phyloP scores from a whole-genome alignment of 345 rosid genomes.

The Barbarea vulgaris region DNA sequence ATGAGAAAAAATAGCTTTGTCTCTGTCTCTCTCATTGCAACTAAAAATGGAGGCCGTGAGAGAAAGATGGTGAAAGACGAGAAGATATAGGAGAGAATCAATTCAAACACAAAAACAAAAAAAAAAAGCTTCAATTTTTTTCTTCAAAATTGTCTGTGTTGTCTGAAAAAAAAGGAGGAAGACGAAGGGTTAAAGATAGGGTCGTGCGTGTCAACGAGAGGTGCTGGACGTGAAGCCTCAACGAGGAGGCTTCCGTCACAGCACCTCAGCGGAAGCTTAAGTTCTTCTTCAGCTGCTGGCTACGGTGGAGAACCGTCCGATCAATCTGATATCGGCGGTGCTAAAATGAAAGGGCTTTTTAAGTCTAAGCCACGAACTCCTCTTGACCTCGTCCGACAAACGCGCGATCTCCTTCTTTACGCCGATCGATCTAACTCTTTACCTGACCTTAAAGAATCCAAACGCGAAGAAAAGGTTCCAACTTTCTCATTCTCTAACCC shows the following conservation, averaged over 20 bases:
- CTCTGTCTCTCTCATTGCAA: background rate
- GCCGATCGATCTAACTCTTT: constrained; percentile 42
- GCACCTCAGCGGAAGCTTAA: constrained; percentile 31
- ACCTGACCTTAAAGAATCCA: constrained; percentile 53
- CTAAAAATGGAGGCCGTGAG: constrained; percentile 33
- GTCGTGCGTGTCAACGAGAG: constrained; percentile 44
- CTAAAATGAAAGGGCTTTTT: constrained; percentile 82
- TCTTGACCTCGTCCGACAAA: constrained; percentile 74
- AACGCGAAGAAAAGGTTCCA: constrained; percentile 70
- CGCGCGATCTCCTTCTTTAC: constrained; percentile 81
- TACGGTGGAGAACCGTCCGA: constrained; percentile 39
- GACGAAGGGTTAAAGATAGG: constrained; percentile 42
- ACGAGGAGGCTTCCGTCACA: constrained; percentile 46
- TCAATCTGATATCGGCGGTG: constrained; percentile 37
- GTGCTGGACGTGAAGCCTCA: constrained; percentile 45
- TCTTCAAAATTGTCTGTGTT: background rate
- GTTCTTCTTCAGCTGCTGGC: constrained; percentile 9
- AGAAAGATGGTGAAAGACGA: constrained; percentile 29
- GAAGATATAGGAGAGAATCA: constrained; percentile 18
- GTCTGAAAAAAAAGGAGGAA: background rate
- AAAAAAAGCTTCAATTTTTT: background rate
- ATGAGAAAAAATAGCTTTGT: background rate
- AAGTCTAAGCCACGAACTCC: constrained; percentile 93
- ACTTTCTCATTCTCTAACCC: background rate
- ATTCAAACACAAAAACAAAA: background rate